These are phyloP conservation scores for Alternaria consortialis DNA, from an alignment of 2,329 filamentous ascomycete genomes.

Conservation along the genomic window DNA sequence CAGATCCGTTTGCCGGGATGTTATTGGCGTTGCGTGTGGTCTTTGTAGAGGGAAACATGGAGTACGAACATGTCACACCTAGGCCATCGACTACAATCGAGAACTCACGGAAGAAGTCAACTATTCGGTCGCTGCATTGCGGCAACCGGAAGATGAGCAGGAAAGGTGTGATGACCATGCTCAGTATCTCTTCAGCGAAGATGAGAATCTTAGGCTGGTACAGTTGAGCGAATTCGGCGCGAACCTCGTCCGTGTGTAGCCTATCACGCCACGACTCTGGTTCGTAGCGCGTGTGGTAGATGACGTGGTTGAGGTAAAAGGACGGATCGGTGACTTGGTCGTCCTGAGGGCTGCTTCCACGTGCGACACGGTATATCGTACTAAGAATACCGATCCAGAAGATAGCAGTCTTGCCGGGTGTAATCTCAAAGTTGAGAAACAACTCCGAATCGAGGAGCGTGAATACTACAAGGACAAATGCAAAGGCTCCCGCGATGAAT, in stretches of 20 bases:
- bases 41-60: conserved; percentile 96
- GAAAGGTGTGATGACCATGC: conserved; percentile 90
- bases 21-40: conserved; percentile 64
- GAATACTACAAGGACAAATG: conserved; percentile 82
- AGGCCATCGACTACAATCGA: conserved; percentile 96
- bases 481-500: conserved; percentile 86
- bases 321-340: conserved; percentile 95
- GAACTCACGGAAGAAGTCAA: conserved; percentile 98
- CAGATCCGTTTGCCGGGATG: conserved; percentile 51
- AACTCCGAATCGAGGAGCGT: conserved; percentile 90
- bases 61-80: conserved; percentile 96
- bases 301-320: conserved; percentile 85
- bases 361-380: conserved; percentile 81
- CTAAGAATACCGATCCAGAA: conserved; percentile 89
- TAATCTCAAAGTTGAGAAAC: conserved; percentile 91
- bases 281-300: conserved; percentile 91
- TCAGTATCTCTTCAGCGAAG: conserved; percentile 90
- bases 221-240: conserved; percentile 85
- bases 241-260: conserved; percentile 93
- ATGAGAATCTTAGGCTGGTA: conserved; percentile 94
- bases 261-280: conserved; percentile 88
- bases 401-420: conserved; percentile 83
- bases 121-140: conserved; percentile 87
- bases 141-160: conserved; percentile 87
- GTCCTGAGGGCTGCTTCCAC: conserved; percentile 80